phyloP scores from a whole-genome alignment of 2,329 filamentous ascomycete species.

The Phyllosticta paracitricarpa region DNA sequence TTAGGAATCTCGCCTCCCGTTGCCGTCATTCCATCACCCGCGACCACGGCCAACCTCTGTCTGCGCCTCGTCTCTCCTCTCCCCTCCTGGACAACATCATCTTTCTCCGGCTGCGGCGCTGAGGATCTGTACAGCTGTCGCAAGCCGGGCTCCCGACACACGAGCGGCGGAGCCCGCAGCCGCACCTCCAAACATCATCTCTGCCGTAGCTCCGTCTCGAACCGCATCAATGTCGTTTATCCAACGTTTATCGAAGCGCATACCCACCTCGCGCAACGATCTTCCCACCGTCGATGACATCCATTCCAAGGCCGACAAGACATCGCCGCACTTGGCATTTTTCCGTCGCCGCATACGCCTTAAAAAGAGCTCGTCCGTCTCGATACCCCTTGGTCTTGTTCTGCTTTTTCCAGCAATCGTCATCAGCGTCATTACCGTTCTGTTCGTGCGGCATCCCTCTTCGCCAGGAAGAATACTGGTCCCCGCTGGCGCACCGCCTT shows the following conservation, averaged over 20 bases:
- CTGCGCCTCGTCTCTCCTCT: background rate
- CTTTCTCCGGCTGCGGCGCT: background rate
- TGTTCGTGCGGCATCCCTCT: conserved; percentile 81
- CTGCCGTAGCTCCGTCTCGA: conserved; percentile 4
- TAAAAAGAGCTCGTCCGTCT: conserved; percentile 84
- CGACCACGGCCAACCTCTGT: background rate
- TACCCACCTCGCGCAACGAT: conserved; percentile 33
- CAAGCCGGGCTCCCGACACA: conserved; percentile 11
- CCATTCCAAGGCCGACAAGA: conserved; percentile 32
- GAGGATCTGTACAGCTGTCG: conserved; percentile 1
- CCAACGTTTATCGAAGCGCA: conserved; percentile 34
- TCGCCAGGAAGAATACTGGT: conserved; percentile 74
- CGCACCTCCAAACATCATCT: background rate
- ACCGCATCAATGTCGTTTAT: conserved; percentile 31
- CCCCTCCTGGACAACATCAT: background rate
- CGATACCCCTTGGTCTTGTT: conserved; percentile 84
- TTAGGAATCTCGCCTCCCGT: conserved; percentile 3
- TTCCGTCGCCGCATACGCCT: conserved; percentile 79
- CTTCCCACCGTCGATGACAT: conserved; percentile 35
- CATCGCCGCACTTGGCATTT: conserved; percentile 57
- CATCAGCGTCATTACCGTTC: conserved; percentile 77
- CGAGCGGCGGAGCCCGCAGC: conserved; percentile 11
- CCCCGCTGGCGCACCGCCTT: conserved; percentile 77
- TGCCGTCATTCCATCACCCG: background rate
- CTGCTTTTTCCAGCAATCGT: conserved; percentile 87